These are phyloP conservation scores for Mycena citricolor DNA, from an alignment of 1,284 basidiomycete genomes.

Conservation along the genomic window DNA sequence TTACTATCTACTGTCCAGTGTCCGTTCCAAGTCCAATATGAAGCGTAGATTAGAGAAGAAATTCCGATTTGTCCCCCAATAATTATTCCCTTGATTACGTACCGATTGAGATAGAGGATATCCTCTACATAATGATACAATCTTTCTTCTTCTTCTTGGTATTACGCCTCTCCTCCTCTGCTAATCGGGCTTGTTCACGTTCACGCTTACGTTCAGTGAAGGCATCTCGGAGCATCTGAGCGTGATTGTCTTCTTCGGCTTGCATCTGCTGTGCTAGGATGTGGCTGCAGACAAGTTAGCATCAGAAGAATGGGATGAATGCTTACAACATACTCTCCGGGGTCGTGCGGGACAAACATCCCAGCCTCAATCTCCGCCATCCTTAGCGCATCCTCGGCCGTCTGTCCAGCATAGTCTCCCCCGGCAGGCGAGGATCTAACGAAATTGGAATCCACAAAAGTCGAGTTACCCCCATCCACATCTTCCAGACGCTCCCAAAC, in stretches of 20 bases:
- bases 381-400: slow-evolving; percentile 58
- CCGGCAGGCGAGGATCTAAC: slow-evolving; percentile 64
- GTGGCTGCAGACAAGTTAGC: slow-evolving; percentile 38
- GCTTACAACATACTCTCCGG: slow-evolving; percentile 47
- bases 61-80: no score
- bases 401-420: slow-evolving; percentile 77
- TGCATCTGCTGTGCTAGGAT: slow-evolving; percentile 71
- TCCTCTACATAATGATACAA: slow-evolving; percentile 65
- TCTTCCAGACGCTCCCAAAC: slow-evolving; percentile 91
- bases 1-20: no score
- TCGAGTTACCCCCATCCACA: slow-evolving; percentile 73
- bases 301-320: slow-evolving; percentile 6
- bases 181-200: slow-evolving; percentile 30
- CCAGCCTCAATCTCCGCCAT: slow-evolving; percentile 42
- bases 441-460: slow-evolving; percentile 76
- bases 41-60: no score
- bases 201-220: slow-evolving; percentile 33
- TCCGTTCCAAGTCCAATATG: no score
- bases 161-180: slow-evolving; percentile 33
- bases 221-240: slow-evolving; percentile 38
- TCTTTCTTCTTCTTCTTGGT: slow-evolving; percentile 51
- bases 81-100: no score
- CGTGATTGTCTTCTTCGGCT: slow-evolving; percentile 65
- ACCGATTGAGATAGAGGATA: no score
- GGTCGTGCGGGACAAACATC: slow-evolving; percentile 42